Base-by-base conservation (phyloP, 169 alveolate genomes). In the Cryptosporidium tyzzeri region DNA sequence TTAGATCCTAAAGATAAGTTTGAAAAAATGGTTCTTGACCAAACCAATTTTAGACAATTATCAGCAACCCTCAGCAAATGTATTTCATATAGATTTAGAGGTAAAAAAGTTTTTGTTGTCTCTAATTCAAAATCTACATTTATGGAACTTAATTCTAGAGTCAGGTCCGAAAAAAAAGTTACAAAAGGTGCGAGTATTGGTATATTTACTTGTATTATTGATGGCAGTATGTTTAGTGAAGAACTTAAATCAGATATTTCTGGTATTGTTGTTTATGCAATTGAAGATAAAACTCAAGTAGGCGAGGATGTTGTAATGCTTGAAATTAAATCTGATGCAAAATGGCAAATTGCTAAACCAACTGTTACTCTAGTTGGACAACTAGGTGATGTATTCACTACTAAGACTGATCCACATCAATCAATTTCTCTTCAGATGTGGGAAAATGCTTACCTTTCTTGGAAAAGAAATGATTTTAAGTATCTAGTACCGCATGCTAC, bases 371-470 rank as follows among this genome's bases (percentile, higher is more conserved):
- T 44, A 21, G 14, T 69, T 4, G 59, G 50, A 0, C 84, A 23
- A n/a, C 37, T 35, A 41, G 61, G 37, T 12, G 65, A 10, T 0
- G 84, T 69, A 12, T 12, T 29, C 0, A n/a, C 84, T 41, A 44
- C 41, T 37, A 33, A n/a, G 21, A 7, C 8, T 9, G 23, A 6
- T 6, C 65, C 65, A 55, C 23, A 35, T 8, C 31, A 16, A 18
- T 65, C 84, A 10, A 26, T 69, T n/a, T 44, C 84, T 5, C 61
- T 69, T 14, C 84, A 69, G 35, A 39, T 69, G 61, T 69, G 84
- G 84, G 41, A 23, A 26, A 5, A 8, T 18, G 84, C 84, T 8
- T 69, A 37, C n/a, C 50, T 18, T 0, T 35, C 84, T 21, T 69
- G 84, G 84, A 69, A 69, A 41, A 69, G 21, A 33, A 35, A 69